Evolutionary conservation across 75 land plant genomes (phyloP).

Genomic region (Picea glauca): DNA sequence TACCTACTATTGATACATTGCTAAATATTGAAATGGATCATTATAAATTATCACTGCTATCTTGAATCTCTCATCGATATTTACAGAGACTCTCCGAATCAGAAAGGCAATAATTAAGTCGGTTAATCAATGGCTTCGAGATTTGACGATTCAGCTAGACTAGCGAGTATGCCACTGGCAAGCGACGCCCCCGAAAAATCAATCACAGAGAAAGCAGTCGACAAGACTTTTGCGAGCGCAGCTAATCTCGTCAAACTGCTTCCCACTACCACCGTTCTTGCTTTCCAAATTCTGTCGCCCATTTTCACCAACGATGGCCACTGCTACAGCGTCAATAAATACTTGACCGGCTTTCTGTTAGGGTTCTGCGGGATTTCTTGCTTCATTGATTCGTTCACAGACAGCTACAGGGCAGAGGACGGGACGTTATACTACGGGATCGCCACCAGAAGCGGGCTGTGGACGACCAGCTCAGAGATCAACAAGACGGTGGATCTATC

Average conservation of each 20-base stretch:
- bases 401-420: conserved; percentile 8
- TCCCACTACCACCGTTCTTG: conserved; percentile 18
- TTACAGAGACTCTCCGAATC: too few species aligned
- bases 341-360: conserved; percentile 12
- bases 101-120: too few species aligned
- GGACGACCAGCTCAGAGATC: background rate
- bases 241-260: conserved; percentile 20
- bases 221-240: conserved; percentile 9
- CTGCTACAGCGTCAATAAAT: conserved; percentile 4
- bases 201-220: background rate
- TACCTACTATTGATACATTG: too few species aligned
- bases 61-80: too few species aligned
- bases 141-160: too few species aligned
- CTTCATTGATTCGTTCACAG: conserved; percentile 21
- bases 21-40: too few species aligned
- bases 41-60: too few species aligned
- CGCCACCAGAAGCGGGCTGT: conserved; percentile 18
- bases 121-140: too few species aligned
- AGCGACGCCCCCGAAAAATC: too few species aligned
- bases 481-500: background rate
- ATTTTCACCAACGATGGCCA: conserved; percentile 15
- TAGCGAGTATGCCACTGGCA: too few species aligned
- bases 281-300: conserved; percentile 15
- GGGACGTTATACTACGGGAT: conserved; percentile 23
- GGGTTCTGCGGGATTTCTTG: conserved; percentile 8